Conservation (phyloP, 441 rosid species). For the Raphanus hybrid region DNA sequence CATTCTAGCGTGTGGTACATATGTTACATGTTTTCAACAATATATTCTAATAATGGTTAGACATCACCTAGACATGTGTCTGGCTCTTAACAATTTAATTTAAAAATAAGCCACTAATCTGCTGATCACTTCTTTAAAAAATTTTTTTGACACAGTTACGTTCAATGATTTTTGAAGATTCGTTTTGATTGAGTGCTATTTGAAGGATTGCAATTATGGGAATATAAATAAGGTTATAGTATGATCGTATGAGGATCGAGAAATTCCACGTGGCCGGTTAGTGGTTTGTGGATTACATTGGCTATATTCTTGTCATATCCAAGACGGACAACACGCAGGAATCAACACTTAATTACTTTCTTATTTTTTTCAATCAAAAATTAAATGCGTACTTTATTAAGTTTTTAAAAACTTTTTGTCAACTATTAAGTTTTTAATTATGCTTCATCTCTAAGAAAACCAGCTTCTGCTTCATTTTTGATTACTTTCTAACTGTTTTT, state of each 20-base stretch:
- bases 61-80: conserved; percentile 7
- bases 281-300: conserved; percentile 38
- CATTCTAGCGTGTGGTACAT: conserved; percentile 14
- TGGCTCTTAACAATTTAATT: background rate
- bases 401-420: background rate
- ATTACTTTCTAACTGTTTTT: background rate
- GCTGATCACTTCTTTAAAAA: background rate
- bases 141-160: no score
- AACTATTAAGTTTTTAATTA: background rate
- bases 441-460: background rate
- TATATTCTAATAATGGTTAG: conserved; percentile 15
- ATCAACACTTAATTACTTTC: conserved; percentile 24
- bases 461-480: background rate
- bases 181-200: conserved; percentile 22
- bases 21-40: conserved; percentile 28
- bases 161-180: conserved; percentile 24
- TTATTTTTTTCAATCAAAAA: conserved; percentile 11
- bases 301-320: conserved; percentile 44
- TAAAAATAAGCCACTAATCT: background rate
- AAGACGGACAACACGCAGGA: conserved; percentile 38
- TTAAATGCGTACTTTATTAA: background rate
- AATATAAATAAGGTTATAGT: conserved; percentile 10
- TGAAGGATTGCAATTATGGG: conserved; percentile 17
- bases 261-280: conserved; percentile 37
- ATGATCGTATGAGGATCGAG: conserved; percentile 34